phyloP scores from a whole-genome alignment of 768 basidiomycete genomes.

The Kwoniella europaea region DNA sequence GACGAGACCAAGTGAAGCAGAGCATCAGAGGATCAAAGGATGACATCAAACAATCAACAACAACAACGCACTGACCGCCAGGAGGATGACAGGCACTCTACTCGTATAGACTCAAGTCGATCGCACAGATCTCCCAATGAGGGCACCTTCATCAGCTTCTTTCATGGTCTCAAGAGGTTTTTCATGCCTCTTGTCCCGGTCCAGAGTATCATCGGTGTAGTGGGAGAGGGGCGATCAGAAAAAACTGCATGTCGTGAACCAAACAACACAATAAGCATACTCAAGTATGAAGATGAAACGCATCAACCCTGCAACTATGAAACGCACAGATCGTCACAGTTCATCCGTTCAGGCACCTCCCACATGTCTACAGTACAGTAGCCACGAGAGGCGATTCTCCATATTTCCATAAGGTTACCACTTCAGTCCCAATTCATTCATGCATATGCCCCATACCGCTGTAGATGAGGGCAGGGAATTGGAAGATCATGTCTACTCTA shows the following conservation, averaged over 20 bases:
- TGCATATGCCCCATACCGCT: too few relatives aligned
- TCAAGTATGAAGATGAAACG: neutral
- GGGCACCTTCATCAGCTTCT: too few relatives aligned
- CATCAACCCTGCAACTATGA: neutral
- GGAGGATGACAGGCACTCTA: neutral
- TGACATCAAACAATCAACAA: slow-evolving; percentile 3
- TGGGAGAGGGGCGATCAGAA: too few relatives aligned
- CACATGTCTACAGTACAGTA: neutral
- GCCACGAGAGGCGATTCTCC: neutral
- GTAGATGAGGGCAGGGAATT: too few relatives aligned
- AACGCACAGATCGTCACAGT: neutral
- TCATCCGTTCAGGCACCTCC: neutral
- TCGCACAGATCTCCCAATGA: slow-evolving; percentile 1
- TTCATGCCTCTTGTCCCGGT: too few relatives aligned
- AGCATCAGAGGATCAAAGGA: neutral
- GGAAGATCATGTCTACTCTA: too few relatives aligned
- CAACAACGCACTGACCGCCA: neutral
- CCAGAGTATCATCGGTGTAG: too few relatives aligned
- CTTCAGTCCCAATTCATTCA: neutral
- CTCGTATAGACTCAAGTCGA: neutral
- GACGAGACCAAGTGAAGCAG: neutral
- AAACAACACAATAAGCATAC: too few relatives aligned
- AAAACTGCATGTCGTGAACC: too few relatives aligned
- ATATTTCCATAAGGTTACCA: neutral
- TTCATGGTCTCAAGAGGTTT: too few relatives aligned